Base-by-base conservation (phyloP, 495 filamentous ascomycete genomes). In the Neurospora terricola region DNA sequence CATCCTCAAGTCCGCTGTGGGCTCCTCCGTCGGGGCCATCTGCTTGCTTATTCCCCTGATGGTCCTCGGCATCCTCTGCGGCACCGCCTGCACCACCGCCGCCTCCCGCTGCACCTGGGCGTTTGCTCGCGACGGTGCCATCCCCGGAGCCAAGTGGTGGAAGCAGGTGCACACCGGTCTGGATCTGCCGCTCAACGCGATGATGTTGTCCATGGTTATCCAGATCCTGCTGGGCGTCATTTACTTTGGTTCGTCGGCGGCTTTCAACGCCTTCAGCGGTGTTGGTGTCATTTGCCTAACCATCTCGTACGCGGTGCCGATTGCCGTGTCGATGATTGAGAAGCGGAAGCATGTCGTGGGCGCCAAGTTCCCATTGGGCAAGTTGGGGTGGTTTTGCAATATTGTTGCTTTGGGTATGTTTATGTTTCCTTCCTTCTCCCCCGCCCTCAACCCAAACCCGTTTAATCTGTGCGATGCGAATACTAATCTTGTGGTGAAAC, bases 221-320 rank as follows among this genome's bases (percentile, higher is more conserved):
- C 80, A 87, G 73, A 80, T 85, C 66, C 34, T 85, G 6, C 79
- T 82, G 54, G 86, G 81, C 72, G 78, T 84, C 77, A 87, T 88
- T 74, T 87, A 87, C 77, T 87, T 88, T 75, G 86, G 86, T 42
- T 86, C 85, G 2, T 74, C 80, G 9, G 80, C 84, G 14, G 86
- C 84, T 30, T 86, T 85, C 80, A 90, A 87, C 69, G 88, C 88
- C 12, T 91, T 91, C 75, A 88, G 87, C 21, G 89, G 88, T 10
- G 87, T 90, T 3, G 89, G 88, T 14, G 88, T 90, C 68, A 89
- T 91, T 42, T 85, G 83, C 11, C 79, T 91, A 69, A 88, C 88
- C 0, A 80, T 86, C 37, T 85, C 86, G 27, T 91, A 91, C 74
- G 87, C 83, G 5, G 82, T 85, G 4, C 89, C 89, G 2, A 91